Evolutionary conservation across 371 early-diverging fungal species (phyloP), one percentile per base, ranked within the genome.

Genomic region (Chytridiales sp.): DNA sequence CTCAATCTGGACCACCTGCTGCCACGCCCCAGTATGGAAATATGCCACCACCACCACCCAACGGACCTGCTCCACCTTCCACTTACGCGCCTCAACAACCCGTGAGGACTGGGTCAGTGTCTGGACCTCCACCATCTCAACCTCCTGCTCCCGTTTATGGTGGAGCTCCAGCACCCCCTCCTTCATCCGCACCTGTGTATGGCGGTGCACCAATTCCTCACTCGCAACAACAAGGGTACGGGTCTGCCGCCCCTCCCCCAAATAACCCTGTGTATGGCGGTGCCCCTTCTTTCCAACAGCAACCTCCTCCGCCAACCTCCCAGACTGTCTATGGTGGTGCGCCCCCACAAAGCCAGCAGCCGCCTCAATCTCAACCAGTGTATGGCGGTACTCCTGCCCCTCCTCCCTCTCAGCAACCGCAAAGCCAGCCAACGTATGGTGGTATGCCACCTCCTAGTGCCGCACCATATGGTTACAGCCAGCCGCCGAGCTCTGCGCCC

Each of bases 341-440:
- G 11, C 59, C 69, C 5, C 58, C 42, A 34, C 62, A 52, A 30
- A 57, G 59, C 6, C 59, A 57, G 40, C 64, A 62, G 27, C 60
- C 48, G 24, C 72, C 64, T 29, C 73, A 65, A 31, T 64, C 62
- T 19, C 68, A 68, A 39, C 63, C 50, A 30, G 51, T 36, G 4
- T 61, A 70, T 40, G 60, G 49, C 4, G 22, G 6, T 26, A 19
- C 31, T 38, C 41, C 26, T 11, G 36, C 21, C 4, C 31, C 49
- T 32, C 58, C 66, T 1, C 62, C 51, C 46, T 67, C 41, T 31
- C 69, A 52, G 46, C 62, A 67, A 40, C 60, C 39, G 17, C 66
- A 38, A 19, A 73, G 59, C 21, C 59, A 59, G 19, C 66, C 53
- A 22, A 66, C 62, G 24, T 66, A 52, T 49, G 68, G 67, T 55